Evolutionary conservation across 257 asterid species (phyloP).

Genomic region (Leonotis leonurus): DNA sequence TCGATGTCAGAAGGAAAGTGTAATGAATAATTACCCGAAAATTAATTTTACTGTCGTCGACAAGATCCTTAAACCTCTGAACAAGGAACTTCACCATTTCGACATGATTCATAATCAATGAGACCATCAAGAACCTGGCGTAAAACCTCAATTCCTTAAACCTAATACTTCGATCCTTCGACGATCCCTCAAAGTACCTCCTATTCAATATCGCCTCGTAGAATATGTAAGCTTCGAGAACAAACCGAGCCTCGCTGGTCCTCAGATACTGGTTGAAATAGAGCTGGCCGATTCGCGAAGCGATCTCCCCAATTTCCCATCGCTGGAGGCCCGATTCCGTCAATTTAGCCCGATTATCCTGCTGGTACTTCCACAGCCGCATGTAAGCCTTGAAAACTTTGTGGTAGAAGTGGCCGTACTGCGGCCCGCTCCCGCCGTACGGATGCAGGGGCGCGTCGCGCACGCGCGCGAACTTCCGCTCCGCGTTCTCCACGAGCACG

Average conservation of each 20-base stretch:
- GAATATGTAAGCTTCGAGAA: conserved; percentile 79
- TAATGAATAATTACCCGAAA: conserved; percentile 53
- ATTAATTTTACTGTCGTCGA: conserved; percentile 62
- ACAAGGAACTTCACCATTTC: conserved; percentile 76
- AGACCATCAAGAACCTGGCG: conserved; percentile 86
- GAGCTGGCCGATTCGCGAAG: conserved; percentile 94
- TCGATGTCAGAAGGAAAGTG: background rate
- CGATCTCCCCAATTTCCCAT: conserved; percentile 99
- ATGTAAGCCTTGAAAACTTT: conserved; percentile 83
- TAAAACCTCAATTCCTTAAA: conserved; percentile 89
- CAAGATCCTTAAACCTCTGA: conserved; percentile 70
- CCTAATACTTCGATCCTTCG: conserved; percentile 69
- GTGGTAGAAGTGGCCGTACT: conserved; percentile 56
- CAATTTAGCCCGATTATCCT: conserved; percentile 66
- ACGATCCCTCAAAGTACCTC: conserved; percentile 74
- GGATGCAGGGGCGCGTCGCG: conserved; percentile 88
- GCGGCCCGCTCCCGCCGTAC: conserved; percentile 53
- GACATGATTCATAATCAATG: conserved; percentile 56
- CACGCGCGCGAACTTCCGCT: conserved; percentile 83
- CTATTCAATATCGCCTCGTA: conserved; percentile 86
- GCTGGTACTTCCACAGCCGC: conserved; percentile 90
- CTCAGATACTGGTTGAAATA: conserved; percentile 85
- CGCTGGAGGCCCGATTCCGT: conserved; percentile 74
- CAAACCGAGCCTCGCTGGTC: conserved; percentile 85
- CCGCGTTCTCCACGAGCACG: conserved; percentile 67